Base-by-base conservation (phyloP, 1,139 yeast genomes). In the Taphrina communis region DNA sequence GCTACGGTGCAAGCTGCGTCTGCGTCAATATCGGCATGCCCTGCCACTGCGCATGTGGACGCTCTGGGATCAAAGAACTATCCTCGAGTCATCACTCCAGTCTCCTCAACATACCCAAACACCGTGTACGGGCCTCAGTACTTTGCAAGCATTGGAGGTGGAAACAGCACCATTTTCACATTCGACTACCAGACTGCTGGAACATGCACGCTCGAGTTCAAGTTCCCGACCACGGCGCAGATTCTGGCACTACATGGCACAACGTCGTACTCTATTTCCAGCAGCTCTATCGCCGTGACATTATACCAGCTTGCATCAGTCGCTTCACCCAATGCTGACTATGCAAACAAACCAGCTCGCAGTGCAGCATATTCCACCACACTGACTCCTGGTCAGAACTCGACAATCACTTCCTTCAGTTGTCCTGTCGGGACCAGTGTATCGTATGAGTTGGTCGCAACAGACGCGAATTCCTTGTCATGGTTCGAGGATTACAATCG, bases 401-500 rank as follows among this genome's bases (percentile, higher is more conserved):
- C 67, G n/a, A 63, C 67, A 9, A 35, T 63, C 39, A 63, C 67
- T 11, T 50, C 58, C 53, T 63, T 63, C 19, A 51, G 60, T 12
- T 63, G 67, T 46, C 67, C 67, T 17, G 67, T 63, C 1, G 67
- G 67, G 41, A 63, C 50, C 60, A 55, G 61, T 14, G 67, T 63
- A 39, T 53, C 67, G 11, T 63, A 63, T 41, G 67, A 63, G 21
- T 38, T 63, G 25, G 67, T 55, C 8, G 61, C 67, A 12, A 44
- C 67, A 19, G 53, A 53, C 46, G 14, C 58, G n/a, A 46, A 63
- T 53, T 19, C 58, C 25, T 35, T 60, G 11, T 36, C 56, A 21
- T 59, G 65, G 65, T 65, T 65, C 46, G 58, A 65, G 58, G 68
- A 65, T 42, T 65, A 65, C 58, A 65, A 65, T 50, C 68, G 60